Evolutionary conservation across 129 eudicot genomes (phyloP).

Genomic region (Saussurea involucrata): DNA sequence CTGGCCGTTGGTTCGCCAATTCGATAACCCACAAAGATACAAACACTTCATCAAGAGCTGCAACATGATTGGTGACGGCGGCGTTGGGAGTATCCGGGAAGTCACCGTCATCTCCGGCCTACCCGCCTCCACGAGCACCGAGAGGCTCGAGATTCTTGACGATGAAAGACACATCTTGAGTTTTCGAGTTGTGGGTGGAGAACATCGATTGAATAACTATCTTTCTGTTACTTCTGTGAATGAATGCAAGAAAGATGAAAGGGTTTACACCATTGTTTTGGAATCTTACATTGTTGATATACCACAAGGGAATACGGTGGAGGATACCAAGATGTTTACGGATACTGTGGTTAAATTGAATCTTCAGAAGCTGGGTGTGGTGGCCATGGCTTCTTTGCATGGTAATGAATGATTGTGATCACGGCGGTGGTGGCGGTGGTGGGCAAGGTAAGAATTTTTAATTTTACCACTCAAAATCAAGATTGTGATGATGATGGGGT

Average conservation of each 20-base stretch:
- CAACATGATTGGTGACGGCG: constrained; percentile 59
- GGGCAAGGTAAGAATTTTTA: constrained; percentile 9
- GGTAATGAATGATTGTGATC: constrained; percentile 22
- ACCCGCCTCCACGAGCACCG: constrained; percentile 91
- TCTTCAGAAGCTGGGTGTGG: constrained; percentile 77
- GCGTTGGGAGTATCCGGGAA: constrained; percentile 72
- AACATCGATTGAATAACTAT: constrained; percentile 75
- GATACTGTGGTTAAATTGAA: constrained; percentile 91
- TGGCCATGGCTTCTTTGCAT: constrained; percentile 60
- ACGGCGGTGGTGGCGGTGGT: not conserved
- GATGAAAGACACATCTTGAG: constrained; percentile 66
- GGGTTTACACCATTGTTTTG: constrained; percentile 68
- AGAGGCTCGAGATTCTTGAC: constrained; percentile 76
- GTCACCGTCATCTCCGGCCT: constrained; percentile 87
- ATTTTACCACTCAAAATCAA: constrained; percentile 4
- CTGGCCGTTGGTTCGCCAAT: constrained; percentile 78
- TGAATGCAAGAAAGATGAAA: constrained; percentile 45
- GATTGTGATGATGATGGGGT: constrained; percentile 11
- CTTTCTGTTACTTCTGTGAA: constrained; percentile 83
- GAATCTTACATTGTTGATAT: constrained; percentile 86
- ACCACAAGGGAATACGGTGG: constrained; percentile 84
- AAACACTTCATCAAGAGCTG: constrained; percentile 95
- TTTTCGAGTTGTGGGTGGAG: constrained; percentile 86
- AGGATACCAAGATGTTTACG: constrained; percentile 91
- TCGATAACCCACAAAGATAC: constrained; percentile 91